Percentiles rank a stretch among this genome's conserved stretches.
Conservation (phyloP, 2,329 filamentous ascomycete species). For the Colletotrichum eleusines region DNA sequence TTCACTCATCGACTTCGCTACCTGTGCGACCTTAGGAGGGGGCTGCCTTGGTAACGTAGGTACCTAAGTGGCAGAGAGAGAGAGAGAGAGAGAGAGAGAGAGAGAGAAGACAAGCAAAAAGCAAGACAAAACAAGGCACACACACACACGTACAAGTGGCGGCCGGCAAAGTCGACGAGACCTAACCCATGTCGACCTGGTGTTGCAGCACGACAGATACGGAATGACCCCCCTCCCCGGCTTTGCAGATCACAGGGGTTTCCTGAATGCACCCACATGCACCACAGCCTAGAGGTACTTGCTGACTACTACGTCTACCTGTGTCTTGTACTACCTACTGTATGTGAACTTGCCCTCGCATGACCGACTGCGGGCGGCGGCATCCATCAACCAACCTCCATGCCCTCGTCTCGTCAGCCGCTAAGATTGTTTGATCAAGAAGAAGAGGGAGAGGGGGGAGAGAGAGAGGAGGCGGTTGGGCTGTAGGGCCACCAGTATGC, state of each 20-base stretch:
- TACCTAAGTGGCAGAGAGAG: not conserved
- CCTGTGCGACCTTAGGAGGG: too few relatives aligned
- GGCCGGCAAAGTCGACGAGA: slow-evolving; percentile 37
- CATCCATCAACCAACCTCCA: slow-evolving; percentile 10
- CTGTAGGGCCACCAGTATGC: slow-evolving; percentile 2
- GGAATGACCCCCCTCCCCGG: slow-evolving; percentile 32
- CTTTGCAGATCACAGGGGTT: slow-evolving; percentile 39
- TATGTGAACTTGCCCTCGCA: slow-evolving; percentile 5
- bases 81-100: not conserved
- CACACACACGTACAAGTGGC: slow-evolving; percentile 16
- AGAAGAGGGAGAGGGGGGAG: not conserved
- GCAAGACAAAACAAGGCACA: not conserved
- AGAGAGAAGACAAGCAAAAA: not conserved
- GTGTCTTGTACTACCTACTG: too few relatives aligned
- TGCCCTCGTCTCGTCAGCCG: not conserved
- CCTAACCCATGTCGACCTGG: slow-evolving; percentile 31
- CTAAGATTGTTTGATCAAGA: not conserved
- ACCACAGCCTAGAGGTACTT: not conserved
- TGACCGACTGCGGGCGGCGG: slow-evolving; percentile 3
- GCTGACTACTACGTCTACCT: too few relatives aligned
- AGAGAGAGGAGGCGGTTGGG: not conserved
- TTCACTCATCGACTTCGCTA: not conserved
- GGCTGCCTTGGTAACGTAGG: not conserved
- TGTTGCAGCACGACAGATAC: slow-evolving; percentile 42
- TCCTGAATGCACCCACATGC: slow-evolving; percentile 34